Conservation (phyloP, 192 early-diverging fungal genomes). For the Podila clonocystis region DNA sequence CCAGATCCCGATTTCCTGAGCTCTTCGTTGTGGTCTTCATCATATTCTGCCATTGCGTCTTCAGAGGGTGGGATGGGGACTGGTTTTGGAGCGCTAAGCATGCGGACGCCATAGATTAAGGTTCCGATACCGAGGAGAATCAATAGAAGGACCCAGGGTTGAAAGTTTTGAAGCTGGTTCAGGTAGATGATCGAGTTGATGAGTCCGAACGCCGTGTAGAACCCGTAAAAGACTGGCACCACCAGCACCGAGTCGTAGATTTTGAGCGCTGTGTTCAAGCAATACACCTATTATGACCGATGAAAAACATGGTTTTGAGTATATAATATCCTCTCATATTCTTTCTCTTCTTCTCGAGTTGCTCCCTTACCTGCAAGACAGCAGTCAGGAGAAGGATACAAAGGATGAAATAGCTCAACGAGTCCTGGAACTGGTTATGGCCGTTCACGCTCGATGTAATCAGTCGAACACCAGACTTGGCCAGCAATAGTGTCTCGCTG, state of each 20-base stretch:
- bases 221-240: constrained; percentile 68
- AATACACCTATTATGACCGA: too few relatives aligned
- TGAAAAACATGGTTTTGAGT: too few relatives aligned
- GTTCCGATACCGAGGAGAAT: constrained; percentile 62
- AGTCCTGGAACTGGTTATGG: constrained; percentile 64
- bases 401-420: constrained; percentile 62
- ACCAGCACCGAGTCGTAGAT: constrained; percentile 67
- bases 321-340: neutral
- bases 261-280: constrained; percentile 66
- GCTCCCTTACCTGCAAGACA: constrained; percentile 55
- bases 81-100: constrained; percentile 58
- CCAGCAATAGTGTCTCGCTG: constrained; percentile 65
- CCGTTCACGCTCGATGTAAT: constrained; percentile 33
- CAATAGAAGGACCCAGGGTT: constrained; percentile 58
- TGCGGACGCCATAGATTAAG: constrained; percentile 63
- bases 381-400: constrained; percentile 60
- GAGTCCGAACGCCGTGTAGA: constrained; percentile 65
- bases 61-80: constrained; percentile 1
- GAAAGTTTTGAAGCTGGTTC: constrained; percentile 58
- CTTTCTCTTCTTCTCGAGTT: neutral
- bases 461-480: constrained; percentile 60
- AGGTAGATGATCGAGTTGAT: constrained; percentile 70
- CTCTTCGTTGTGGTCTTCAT: neutral
- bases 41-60: neutral
- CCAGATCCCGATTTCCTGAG: neutral